phyloP scores from a whole-genome alignment of 139 green algal genomes.

The Diplosphaera chodatii region DNA sequence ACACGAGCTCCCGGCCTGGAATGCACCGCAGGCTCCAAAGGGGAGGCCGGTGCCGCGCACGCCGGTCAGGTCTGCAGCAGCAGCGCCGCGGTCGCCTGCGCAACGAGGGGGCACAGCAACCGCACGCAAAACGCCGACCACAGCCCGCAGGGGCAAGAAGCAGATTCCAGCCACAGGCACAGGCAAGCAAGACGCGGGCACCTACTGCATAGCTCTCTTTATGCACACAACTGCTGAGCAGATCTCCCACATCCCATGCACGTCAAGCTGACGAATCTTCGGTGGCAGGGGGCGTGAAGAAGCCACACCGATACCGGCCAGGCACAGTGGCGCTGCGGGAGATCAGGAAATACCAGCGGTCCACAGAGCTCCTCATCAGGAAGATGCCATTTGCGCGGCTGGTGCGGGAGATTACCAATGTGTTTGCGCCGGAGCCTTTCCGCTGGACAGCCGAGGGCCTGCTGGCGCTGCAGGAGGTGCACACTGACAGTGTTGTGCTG shows the following conservation, averaged over 20 bases:
- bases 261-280: too few relatives aligned
- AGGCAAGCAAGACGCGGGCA: too few relatives aligned
- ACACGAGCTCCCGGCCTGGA: too few relatives aligned
- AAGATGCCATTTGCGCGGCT: constrained; percentile 78
- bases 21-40: too few relatives aligned
- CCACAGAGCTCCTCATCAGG: constrained; percentile 66
- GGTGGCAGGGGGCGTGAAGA: not conserved
- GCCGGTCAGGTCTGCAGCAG: too few relatives aligned
- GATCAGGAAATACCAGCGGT: constrained; percentile 65
- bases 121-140: constrained; percentile 9
- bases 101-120: not conserved
- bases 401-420: constrained; percentile 85
- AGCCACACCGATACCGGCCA: constrained; percentile 31
- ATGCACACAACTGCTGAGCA: too few relatives aligned
- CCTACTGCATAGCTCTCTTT: too few relatives aligned
- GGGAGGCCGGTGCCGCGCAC: too few relatives aligned
- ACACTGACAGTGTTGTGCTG: too few relatives aligned
- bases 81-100: not conserved
- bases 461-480: constrained; percentile 85
- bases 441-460: constrained; percentile 88
- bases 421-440: constrained; percentile 88
- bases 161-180: constrained; percentile 2
- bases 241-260: too few relatives aligned
- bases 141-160: not conserved
- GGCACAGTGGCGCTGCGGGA: constrained; percentile 60